Base-by-base conservation (phyloP, 2,329 filamentous ascomycete genomes). In the Aspergillus brasiliensis region DNA sequence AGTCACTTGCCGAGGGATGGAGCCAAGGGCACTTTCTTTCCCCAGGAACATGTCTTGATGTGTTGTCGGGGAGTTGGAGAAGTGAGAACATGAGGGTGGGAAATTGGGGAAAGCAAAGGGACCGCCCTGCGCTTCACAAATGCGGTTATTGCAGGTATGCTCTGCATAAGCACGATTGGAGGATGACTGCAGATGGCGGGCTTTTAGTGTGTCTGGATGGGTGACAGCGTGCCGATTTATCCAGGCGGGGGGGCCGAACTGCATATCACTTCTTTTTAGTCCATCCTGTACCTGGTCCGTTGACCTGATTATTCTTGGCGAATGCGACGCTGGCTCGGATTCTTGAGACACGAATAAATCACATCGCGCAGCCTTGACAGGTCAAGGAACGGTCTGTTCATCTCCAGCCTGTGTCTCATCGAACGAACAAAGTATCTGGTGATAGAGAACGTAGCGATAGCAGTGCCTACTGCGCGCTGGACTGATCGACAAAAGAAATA, bases 141-240 rank as follows among this genome's bases (percentile, higher is more conserved):
- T 25, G 15, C 25, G 44, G 46, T 46, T 55, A 55, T 55, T 42
- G 52, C 27, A n/a, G 27, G 38, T 13, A 28, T 23, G 38, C 21
- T 13, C n/a, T 55, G 52, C 52, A 55, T 55, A 28, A 55, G 52
- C 52, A 46, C 38, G 38, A 44, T 28, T n/a, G 37, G 28, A 59
- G 6, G 17, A 23, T 28, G 44, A 27, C 31, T 34, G 31, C 17
- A 23, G 10, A 21, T 21, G n/a, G 23, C 10, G 31, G 25, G 19
- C 40, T 5, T 31, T 40, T 23, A 44, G 28, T 15, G 38, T 56
- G 56, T 56, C 44, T 44, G 40, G 49, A 53, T 31, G 37, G 28
- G 49, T 19, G 42, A 27, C 58, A 40, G n/a, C 55, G 62, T 69
- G 67, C 67, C 67, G 67, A 61, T 42, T 68, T 69, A 69, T 68